Evolutionary conservation across 2,329 filamentous ascomycete species (phyloP), one percentile per base, ranked within the genome.

Genomic region (Cadophora malorum): DNA sequence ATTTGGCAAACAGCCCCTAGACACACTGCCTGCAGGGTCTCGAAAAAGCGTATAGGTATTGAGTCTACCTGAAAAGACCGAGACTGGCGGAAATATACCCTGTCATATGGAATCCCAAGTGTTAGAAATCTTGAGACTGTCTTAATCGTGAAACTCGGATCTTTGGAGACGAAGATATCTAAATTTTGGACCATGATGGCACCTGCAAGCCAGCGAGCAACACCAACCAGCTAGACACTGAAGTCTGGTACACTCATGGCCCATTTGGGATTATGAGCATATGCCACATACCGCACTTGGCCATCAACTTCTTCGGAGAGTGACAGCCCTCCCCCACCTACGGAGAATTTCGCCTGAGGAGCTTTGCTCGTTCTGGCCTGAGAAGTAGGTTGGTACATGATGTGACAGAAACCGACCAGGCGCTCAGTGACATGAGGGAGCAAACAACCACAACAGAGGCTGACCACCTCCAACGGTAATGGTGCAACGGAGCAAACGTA

Each of bases 401-500:
- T 69, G 64, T 74, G 74, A 74, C 74, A 76, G 69, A 69, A 70
- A 72, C 52, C 65, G 67, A 71, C 33, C 53, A 41, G 49, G 47
- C 60, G 64, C 65, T 16, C 70, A 63, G 67, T 70, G 65, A 64
- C 65, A 73, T 70, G 69, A 70, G 35, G 65, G 45, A 74, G 69
- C 71, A 75, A 76, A 75, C 74, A 76, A 64, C 68, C 50, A 49
- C 66, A 69, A 45, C 66, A 69, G 70, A 73, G 68, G 63, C 65
- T 67, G 67, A 53, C 23, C 49, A 31, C 60, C n/a, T 50, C 63
- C 50, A 74, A 75, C 68, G 66, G 70, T 47, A 47, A 69, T 69
- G 63, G 71, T 73, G 62, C 64, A 69, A 75, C 71, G 60, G 25
- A 70, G 60, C 71, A 73, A 71, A 74, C 69, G 67, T 71, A 72